A percentile compares a stretch with the other conserved stretches of the same genome.
phyloP scores from a whole-genome alignment of 768 basidiomycete species.

The Hemileccinum impolitum region DNA sequence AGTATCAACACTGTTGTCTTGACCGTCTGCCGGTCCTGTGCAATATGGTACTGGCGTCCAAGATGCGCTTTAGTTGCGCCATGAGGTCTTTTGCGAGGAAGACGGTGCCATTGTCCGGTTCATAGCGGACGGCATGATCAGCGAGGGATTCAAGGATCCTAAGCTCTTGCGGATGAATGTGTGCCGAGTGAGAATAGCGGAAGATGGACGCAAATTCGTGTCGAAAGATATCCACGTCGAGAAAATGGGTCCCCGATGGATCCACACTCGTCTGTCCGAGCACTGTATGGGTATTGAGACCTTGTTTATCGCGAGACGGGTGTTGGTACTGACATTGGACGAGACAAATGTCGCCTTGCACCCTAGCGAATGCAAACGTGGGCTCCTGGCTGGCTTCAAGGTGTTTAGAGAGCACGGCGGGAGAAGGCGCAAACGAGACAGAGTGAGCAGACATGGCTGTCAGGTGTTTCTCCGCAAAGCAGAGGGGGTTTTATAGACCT shows the following conservation, averaged over 20 bases:
- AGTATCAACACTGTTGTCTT: slow-evolving; percentile 13
- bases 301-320: neutral
- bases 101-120: slow-evolving; percentile 57
- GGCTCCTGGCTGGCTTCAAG: slow-evolving; percentile 9
- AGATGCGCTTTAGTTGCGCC: slow-evolving; percentile 24
- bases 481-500: neutral
- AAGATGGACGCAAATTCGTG: slow-evolving; percentile 68
- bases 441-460: slow-evolving; percentile 9
- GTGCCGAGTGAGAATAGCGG: slow-evolving; percentile 49
- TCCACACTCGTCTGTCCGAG: slow-evolving; percentile 16
- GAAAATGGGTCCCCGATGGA: slow-evolving; percentile 8
- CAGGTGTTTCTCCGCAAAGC: neutral
- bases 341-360: slow-evolving; percentile 27
- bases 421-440: slow-evolving; percentile 23
- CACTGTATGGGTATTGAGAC: slow-evolving; percentile 3
- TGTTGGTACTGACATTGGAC: slow-evolving; percentile 23
- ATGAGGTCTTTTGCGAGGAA: slow-evolving; percentile 51
- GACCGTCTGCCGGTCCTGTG: slow-evolving; percentile 9
- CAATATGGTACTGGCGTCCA: slow-evolving; percentile 24
- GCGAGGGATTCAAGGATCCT: slow-evolving; percentile 51
- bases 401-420: slow-evolving; percentile 14
- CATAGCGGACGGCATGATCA: slow-evolving; percentile 46
- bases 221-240: slow-evolving; percentile 28
- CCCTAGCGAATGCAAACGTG: slow-evolving; percentile 37
- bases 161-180: slow-evolving; percentile 36